Conservation (phyloP, 2,329 filamentous ascomycete species). For the Aureobasidium sp. region DNA sequence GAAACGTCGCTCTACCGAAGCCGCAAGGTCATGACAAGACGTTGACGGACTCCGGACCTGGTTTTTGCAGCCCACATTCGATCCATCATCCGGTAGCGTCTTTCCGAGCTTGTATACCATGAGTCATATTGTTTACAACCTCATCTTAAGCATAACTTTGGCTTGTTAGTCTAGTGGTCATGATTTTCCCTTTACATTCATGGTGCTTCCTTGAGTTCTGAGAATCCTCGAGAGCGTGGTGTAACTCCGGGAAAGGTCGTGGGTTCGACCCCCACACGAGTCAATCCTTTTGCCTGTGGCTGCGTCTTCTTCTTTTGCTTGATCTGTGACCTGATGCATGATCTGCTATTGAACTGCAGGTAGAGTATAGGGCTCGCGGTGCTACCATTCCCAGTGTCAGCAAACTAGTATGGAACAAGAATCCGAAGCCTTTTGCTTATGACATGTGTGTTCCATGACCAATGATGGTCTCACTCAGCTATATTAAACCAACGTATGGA, state of each 20-base stretch:
- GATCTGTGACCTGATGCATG: background rate
- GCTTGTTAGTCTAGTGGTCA: background rate
- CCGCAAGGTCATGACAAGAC: background rate
- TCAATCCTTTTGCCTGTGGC: background rate
- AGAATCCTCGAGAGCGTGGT: background rate
- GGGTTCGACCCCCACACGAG: conserved; percentile 1
- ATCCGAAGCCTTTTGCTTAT: too few species aligned
- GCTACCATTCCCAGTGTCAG: too few species aligned
- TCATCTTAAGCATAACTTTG: background rate
- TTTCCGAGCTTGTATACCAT: background rate
- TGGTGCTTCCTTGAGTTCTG: background rate
- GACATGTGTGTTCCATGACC: too few species aligned
- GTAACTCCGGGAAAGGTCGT: conserved; percentile 2
- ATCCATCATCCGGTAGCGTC: background rate
- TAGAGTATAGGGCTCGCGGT: too few species aligned
- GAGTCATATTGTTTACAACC: background rate
- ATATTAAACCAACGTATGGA: too few species aligned
- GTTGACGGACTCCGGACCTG: background rate
- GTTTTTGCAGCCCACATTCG: background rate
- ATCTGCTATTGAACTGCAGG: too few species aligned
- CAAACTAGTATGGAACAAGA: too few species aligned
- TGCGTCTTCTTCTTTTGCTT: background rate
- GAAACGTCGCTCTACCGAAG: background rate
- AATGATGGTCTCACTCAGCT: too few species aligned
- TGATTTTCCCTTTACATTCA: background rate